Base-by-base conservation (phyloP, 2,329 filamentous ascomycete genomes). In the Cladophialophora bantiana region DNA sequence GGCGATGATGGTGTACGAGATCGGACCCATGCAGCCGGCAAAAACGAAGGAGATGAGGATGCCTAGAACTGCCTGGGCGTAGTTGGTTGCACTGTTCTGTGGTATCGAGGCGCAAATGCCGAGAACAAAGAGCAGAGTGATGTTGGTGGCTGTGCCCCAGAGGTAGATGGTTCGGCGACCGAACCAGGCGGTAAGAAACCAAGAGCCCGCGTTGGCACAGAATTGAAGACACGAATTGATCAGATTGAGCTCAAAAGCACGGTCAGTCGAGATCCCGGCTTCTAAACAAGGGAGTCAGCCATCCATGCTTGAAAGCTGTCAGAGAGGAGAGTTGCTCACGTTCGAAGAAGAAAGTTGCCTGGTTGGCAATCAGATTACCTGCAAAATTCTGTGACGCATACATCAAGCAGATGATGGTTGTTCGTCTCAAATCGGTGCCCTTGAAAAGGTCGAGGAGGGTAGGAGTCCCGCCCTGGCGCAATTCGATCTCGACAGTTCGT, bases 31-130 rank as follows among this genome's bases (percentile, higher is more conserved):
- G 70, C 85, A 86, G 13, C 88, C 76, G 45, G 83, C 85, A 79
- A 89, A 91, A 34, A 89, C 77, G 64, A 90, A 85, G 32, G 88
- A 90, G 73, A 90, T 81, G 71, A 90, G 87, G 60, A 90, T 79
- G 68, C 88, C 88, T 26, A 90, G 79, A 7, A 84, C 85, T 5
- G 88, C 88, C 75, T 88, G 85, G 1, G 88, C 87, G 35, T 84
- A 78, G 58, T 76, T 81, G 52, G 85, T 73, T 5, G 82, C 72
- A 0, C 64, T 80, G 7, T 75, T 76, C 1, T 26, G 18, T 57
- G 78, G 80, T 63, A 86, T 75, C 4, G 86, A 88, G 66, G 74
- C 88, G 0, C 85, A 85, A 69, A 90, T 79, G 75, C 88, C 88
- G 34, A 90, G 85, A 4, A 79, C 78, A 66, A 90, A 62, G 7